Conservation (phyloP, 495 filamentous ascomycete genomes). For the Mytilinidion resinicola region DNA sequence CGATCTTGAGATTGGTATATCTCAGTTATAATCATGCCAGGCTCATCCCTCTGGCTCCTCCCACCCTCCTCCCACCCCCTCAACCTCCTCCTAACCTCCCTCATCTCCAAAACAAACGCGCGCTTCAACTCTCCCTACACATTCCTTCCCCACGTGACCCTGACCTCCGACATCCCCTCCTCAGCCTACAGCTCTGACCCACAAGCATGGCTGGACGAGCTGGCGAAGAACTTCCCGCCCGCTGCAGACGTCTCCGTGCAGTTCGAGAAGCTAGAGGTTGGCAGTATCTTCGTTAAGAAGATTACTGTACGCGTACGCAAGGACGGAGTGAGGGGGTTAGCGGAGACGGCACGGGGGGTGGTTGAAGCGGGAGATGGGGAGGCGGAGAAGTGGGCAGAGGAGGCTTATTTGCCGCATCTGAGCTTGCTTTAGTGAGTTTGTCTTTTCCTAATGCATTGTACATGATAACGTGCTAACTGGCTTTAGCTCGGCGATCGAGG, state of each 20-base stretch:
- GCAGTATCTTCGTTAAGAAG: constrained; percentile 27
- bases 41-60: constrained; percentile 36
- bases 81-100: constrained; percentile 17
- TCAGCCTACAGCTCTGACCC: constrained; percentile 17
- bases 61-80: constrained; percentile 27
- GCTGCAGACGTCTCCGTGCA: constrained; percentile 17
- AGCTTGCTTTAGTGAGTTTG: constrained; percentile 35
- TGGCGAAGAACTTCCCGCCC: constrained; percentile 11
- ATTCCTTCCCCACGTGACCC: constrained; percentile 35
- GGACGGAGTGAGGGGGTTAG: constrained; percentile 12
- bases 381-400: constrained; percentile 29
- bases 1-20: too few relatives aligned
- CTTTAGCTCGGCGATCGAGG: constrained; percentile 13
- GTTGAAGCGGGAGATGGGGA: constrained; percentile 2
- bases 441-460: not conserved
- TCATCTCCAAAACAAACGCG: constrained; percentile 14
- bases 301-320: constrained; percentile 30
- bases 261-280: constrained; percentile 19
- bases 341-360: constrained; percentile 10
- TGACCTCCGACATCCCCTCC: constrained; percentile 29
- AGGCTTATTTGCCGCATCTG: constrained; percentile 30
- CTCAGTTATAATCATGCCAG: constrained; percentile 13
- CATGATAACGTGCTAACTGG: not conserved
- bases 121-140: constrained; percentile 20
- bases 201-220: constrained; percentile 28